Base-by-base conservation (phyloP, 2,329 filamentous ascomycete species). In the Alternaria gansuensis region DNA sequence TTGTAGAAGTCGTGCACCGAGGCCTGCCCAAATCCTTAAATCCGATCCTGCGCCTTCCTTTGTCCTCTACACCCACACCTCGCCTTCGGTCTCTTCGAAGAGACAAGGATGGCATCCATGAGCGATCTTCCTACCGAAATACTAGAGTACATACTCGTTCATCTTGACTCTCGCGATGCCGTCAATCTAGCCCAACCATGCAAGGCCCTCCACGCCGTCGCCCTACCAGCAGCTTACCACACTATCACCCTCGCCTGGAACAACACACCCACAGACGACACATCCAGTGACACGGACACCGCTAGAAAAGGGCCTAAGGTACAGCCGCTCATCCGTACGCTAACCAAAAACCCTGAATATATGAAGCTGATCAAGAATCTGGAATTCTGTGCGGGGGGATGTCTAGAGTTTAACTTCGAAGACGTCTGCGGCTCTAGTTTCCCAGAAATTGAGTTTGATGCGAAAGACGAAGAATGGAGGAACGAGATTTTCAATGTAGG, bases 1-100 rank as follows among this genome's bases (percentile, higher is more conserved):
- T 51, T 40, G 10, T 7, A n/a, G 44, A 50, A 50, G 23, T 4
- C 21, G 44, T 44, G 52, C 52, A 34, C 44, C 29, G 44, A 55
- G 44, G 31, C 17, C 29, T 46, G 29, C 44, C 44, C 33, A 34
- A 46, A 23, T 23, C 29, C 17, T 46, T 34, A 46, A 8, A 46
- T 46, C 28, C 29, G 44, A 46, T 28, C n/a, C 44, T 46, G 43
- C n/a, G 23, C 17, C 43, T 46, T 33, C 26, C 17, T 7, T 33
- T 21, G 21, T 40, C 37, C 43, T 41, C 24, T 23, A 24, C 21
- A 13, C 21, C 21, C 23, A 24, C 23, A 36, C 29, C 39, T 44
- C 50, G 21, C 21, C 24, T 24, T 26, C 43, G 14, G 8, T 31
- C 43, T 48, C 34, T 17, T 29, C n/a, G 17, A n/a, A 8, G 3